Evolutionary conservation across 2,329 filamentous ascomycete species (phyloP).

Genomic region (Sporothrix protearum): DNA sequence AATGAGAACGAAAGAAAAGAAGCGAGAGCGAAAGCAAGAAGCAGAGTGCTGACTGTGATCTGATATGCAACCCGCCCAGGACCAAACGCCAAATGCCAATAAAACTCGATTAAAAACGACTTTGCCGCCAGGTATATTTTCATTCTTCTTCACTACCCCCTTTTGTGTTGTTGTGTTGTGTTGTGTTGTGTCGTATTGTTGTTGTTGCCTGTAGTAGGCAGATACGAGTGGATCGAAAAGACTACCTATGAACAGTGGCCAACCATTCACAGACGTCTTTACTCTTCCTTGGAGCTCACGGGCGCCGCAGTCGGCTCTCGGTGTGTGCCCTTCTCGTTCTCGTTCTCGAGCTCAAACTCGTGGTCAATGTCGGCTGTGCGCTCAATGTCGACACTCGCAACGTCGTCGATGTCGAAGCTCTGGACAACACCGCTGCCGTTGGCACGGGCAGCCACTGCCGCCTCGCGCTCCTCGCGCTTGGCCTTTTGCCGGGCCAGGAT

Average conservation of each 20-base stretch:
- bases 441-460: neutral
- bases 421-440: slow-evolving; percentile 5
- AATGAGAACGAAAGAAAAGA: neutral
- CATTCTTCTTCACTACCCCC: neutral
- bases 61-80: neutral
- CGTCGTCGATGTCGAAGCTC: slow-evolving; percentile 8
- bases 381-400: slow-evolving; percentile 20
- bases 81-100: slow-evolving; percentile 4
- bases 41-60: slow-evolving; percentile 1
- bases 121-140: neutral
- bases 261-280: neutral
- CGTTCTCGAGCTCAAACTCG: neutral
- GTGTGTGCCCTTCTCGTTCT: neutral
- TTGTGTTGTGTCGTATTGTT: neutral
- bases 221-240: neutral
- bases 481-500: slow-evolving; percentile 26
- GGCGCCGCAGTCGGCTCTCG: neutral
- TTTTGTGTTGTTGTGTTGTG: neutral
- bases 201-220: neutral
- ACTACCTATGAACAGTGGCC: neutral
- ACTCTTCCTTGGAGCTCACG: neutral
- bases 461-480: slow-evolving; percentile 16
- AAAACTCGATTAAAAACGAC: neutral
- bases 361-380: slow-evolving; percentile 8
- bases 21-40: neutral